These are phyloP conservation scores for Suhomyces anneliseae DNA, from an alignment of 1,139 yeast genomes.

Conservation along the genomic window DNA sequence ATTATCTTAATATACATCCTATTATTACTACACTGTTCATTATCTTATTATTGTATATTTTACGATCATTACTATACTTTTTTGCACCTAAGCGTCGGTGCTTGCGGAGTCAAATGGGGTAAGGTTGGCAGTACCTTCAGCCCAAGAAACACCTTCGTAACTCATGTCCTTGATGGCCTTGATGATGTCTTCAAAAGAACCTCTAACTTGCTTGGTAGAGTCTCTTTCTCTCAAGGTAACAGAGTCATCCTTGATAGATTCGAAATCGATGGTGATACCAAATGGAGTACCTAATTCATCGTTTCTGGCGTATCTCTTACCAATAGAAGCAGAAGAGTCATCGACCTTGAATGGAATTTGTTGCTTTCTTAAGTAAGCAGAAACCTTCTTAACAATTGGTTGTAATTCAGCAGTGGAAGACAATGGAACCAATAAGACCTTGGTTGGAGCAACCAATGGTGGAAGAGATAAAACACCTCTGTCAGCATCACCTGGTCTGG, in stretches of 20 bases:
- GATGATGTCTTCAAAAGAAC: conserved; percentile 74
- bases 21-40: conserved; percentile 1
- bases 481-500: conserved; percentile 87
- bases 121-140: conserved; percentile 73
- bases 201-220: conserved; percentile 95
- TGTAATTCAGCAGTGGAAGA: conserved; percentile 79
- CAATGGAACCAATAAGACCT: conserved; percentile 92
- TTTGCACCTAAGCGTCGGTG: conserved; percentile 19
- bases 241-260: conserved; percentile 83
- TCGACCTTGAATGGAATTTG: conserved; percentile 95
- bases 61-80: too few species aligned
- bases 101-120: conserved; percentile 61
- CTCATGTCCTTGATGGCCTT: conserved; percentile 77
- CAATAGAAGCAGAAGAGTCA: conserved; percentile 96
- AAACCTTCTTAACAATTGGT: conserved; percentile 71
- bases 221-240: conserved; percentile 98
- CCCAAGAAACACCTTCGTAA: conserved; percentile 76
- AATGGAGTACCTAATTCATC: conserved; percentile 99
- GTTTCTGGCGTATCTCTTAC: conserved; percentile 97
- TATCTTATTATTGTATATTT: too few species aligned
- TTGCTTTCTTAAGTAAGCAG: conserved; percentile 68
- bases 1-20: not conserved
- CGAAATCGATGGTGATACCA: conserved; percentile 97
- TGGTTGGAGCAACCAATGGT: conserved; percentile 96
- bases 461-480: conserved; percentile 93